Conservation (phyloP, 1,139 yeast species). For the Saccharomyces hybrid region DNA sequence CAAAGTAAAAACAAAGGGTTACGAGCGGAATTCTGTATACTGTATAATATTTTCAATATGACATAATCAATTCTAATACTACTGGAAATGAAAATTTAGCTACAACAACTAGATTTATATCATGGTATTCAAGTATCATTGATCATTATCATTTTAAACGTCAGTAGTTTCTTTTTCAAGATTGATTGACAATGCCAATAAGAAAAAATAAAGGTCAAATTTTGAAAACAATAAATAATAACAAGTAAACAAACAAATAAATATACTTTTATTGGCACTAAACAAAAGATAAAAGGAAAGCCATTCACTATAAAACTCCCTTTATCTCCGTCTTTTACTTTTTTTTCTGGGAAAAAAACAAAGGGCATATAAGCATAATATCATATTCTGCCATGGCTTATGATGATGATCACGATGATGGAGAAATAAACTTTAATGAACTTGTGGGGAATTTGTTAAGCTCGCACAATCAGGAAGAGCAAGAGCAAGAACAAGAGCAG, state of each 20-base stretch:
- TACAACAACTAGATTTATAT: not conserved
- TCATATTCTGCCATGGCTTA: not conserved
- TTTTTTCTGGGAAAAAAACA: not conserved
- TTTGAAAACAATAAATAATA: not conserved
- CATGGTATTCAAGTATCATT: too few species aligned
- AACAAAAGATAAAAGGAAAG: not conserved
- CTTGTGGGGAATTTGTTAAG: conserved; percentile 29
- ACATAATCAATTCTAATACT: not conserved
- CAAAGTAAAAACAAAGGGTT: not conserved
- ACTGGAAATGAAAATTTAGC: not conserved
- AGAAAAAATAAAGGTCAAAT: not conserved
- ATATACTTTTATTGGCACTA: not conserved
- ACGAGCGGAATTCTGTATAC: not conserved
- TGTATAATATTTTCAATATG: not conserved
- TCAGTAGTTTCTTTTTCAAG: not conserved
- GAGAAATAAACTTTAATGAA: conserved; percentile 28
- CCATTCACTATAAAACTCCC: not conserved
- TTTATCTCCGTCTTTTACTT: not conserved
- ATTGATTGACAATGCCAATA: not conserved
- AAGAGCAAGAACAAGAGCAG: not conserved
- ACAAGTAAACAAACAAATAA: not conserved
- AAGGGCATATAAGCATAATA: not conserved
- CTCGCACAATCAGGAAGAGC: conserved; percentile 19
- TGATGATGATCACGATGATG: conserved; percentile 13
- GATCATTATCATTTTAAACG: not conserved